Evolutionary conservation across 2,329 filamentous ascomycete species (phyloP), one percentile per base, ranked within the genome.

Genomic region (Cladorrhinum sp.): DNA sequence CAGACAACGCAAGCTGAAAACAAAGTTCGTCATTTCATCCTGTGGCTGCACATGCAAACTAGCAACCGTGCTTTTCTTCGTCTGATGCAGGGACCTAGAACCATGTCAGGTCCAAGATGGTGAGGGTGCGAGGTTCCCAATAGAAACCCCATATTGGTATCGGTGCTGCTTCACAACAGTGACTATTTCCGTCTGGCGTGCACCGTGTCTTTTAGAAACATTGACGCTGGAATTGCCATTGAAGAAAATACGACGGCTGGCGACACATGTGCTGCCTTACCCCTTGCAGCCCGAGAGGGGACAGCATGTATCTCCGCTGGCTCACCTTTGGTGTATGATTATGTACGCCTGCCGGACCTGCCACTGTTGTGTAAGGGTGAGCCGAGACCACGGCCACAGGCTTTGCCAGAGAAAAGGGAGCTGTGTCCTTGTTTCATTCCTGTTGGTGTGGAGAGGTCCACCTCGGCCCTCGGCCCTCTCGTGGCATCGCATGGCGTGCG

Each of bases 191-290:
- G 27, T 32, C 38, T 45, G 50, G 41, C 29, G 20, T 60, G 56
- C 56, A 56, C 56, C 20, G 49, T 55, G 36, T 56, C 54, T 57
- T 53, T 50, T 48, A 53, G 55, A n/a, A 53, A 25, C 23, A 41
- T 27, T 38, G 18, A 48, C 29, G 13, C 63, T 22, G 23, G 53
- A 24, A 48, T 25, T 45, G 13, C 52, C 50, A 66, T 62, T 64
- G 62, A 36, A 55, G 60, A 22, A 52, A 63, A 62, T 65, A 65
- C 64, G 64, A 62, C 60, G 48, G 12, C 27, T 50, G 55, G 62
- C 55, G 50, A 60, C 58, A 62, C 57, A 58, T 41, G 50, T 58
- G 53, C 48, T 60, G 25, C 61, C 57, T 50, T 38, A 48, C 24
- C 49, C 55, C 38, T 54, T 53, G 55, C 52, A 27, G 16, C 29